Base-by-base conservation (phyloP, 2,329 filamentous ascomycete genomes). In the Chaetomium sp. region DNA sequence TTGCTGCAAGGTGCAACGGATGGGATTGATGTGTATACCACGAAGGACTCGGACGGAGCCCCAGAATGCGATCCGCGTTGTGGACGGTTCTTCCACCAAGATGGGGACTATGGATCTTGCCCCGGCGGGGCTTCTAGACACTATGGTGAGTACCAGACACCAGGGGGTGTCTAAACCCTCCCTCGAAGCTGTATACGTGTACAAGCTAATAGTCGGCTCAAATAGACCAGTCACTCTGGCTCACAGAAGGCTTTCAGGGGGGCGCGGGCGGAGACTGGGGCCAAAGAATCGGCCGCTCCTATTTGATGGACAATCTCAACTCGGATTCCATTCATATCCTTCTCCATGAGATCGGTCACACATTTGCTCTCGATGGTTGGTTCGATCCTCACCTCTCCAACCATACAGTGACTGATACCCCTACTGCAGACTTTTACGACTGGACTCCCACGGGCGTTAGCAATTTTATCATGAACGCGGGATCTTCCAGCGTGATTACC, bases 11-110 rank as follows among this genome's bases (percentile, higher is more conserved):
- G 55, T 12, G 21, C n/a, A 23, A 57, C 55, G 55, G 29, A 23
- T 35, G 55, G 23, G 21, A 57, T 57, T 23, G 55, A 57, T 35
- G 55, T 57, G 13, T 57, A 57, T 25, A 57, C 55, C 13, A 42
- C 25, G 7, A 47, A 12, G 21, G 55, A 57, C 55, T 3, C 25
- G 1, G 35, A 3, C 5, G 55, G 55, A 4, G 23, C 29, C 55
- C 55, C 55, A 7, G 33, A 57, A 35, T 57, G 55, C 23, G 55
- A 38, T 38, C 55, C 55, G 0, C 33, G 33, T 23, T 57, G 55
- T n/a, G 55, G 55, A n/a, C 55, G 55, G 0, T 57, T 19, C 55
- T 57, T 45, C 35, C 35, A 57, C 19, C 35, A 45, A 19, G 55
- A 57, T 21, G 55, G 35, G 4, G 23, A 57, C 35, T 57, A 57